Percentiles rank a stretch among this genome's conserved stretches.
Conservation (phyloP, 169 alveolate species). For the Plasmodium malariae region DNA sequence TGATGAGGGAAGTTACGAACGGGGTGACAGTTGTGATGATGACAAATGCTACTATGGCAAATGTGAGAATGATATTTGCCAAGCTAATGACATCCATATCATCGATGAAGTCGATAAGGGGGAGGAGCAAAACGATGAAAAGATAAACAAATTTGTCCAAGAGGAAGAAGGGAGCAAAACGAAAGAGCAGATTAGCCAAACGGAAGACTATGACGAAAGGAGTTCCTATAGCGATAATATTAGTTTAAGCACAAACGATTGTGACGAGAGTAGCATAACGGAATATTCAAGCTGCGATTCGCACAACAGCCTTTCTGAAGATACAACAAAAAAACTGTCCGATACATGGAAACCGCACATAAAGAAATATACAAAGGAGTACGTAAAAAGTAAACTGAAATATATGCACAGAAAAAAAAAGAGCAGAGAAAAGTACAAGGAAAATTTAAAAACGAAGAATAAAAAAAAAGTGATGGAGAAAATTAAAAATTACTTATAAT, state of each 20-base stretch:
- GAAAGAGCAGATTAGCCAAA: not conserved
- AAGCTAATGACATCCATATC: too few species aligned
- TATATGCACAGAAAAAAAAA: constrained; percentile 65
- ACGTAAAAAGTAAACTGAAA: constrained; percentile 49
- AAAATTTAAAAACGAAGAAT: constrained; percentile 68
- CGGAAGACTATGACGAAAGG: not conserved
- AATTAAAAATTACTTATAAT: constrained; percentile 39
- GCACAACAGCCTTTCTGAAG: not conserved
- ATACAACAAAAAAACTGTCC: constrained; percentile 42
- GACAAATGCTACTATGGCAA: not conserved
- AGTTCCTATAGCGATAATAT: not conserved
- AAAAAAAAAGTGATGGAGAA: constrained; percentile 73
- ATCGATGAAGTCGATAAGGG: not conserved
- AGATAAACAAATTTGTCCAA: too few species aligned
- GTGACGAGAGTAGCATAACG: constrained; percentile 4
- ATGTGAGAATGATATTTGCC: not conserved
- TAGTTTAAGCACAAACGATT: not conserved
- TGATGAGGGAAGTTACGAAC: not conserved
- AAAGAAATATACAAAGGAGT: constrained; percentile 65
- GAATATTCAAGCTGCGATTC: constrained; percentile 33
- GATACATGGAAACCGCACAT: constrained; percentile 72
- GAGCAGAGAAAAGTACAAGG: constrained; percentile 63
- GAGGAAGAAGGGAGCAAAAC: not conserved
- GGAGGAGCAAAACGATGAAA: not conserved
- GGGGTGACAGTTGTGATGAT: not conserved